phyloP scores from a whole-genome alignment of 202 grass and related monocot species.

The Setaria italica region DNA sequence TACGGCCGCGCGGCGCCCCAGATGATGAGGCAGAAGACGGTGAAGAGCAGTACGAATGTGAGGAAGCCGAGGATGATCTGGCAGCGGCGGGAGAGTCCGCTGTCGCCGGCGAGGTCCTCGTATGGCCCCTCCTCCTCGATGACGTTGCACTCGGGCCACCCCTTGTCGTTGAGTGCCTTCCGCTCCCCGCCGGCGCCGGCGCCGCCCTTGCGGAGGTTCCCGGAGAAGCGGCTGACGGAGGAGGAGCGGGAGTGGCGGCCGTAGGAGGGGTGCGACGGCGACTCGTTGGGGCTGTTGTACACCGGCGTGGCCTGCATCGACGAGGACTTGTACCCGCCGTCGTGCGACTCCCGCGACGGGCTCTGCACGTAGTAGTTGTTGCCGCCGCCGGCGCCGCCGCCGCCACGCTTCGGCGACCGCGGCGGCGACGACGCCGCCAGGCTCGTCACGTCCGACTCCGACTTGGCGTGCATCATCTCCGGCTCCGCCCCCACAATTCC shows the following conservation, averaged over 20 bases:
- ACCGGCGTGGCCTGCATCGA: conserved; percentile 93
- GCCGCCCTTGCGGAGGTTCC: conserved; percentile 62
- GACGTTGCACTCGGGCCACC: conserved; percentile 92
- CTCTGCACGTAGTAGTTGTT: conserved; percentile 90
- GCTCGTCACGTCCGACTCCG: conserved; percentile 95
- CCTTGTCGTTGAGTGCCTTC: conserved; percentile 77
- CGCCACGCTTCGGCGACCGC: conserved; percentile 72
- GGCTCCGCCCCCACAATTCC: background rate
- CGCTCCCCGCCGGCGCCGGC: conserved; percentile 38
- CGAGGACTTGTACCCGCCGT: conserved; percentile 91
- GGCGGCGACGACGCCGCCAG: conserved; percentile 91
- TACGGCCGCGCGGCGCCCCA: conserved; percentile 87
- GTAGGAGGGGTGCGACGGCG: conserved; percentile 84
- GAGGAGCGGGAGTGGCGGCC: conserved; percentile 82
- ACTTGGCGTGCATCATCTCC: conserved; percentile 86
- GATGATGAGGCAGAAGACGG: conserved; percentile 80
- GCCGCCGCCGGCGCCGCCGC: background rate
- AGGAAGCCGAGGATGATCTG: conserved; percentile 63
- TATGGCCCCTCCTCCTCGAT: conserved; percentile 90
- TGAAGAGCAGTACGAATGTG: conserved; percentile 80
- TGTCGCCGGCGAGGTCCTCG: conserved; percentile 71
- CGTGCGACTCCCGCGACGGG: conserved; percentile 93
- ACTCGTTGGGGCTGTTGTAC: conserved; percentile 93
- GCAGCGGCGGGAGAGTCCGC: conserved; percentile 62
- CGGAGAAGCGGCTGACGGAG: conserved; percentile 93